Percentiles rank a stretch among this genome's conserved stretches.
phyloP scores from a whole-genome alignment of 768 basidiomycete genomes.

The Boletus rubropictus region DNA sequence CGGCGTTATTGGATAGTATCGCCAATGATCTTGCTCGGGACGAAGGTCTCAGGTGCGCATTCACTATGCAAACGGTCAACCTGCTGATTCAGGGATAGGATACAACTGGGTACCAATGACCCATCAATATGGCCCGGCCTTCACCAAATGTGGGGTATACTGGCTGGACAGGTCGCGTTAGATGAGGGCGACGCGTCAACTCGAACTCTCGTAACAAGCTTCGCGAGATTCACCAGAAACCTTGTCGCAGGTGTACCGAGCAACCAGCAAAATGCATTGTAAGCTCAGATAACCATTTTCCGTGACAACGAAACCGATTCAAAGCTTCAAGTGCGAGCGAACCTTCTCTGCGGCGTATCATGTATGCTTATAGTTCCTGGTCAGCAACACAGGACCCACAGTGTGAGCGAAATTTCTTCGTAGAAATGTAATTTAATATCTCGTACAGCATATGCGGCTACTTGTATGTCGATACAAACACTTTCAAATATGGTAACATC shows the following conservation, averaged over 20 bases:
- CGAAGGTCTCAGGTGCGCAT: slow-evolving; percentile 30
- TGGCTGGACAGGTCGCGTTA: slow-evolving; percentile 31
- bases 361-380: slow-evolving; percentile 77
- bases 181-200: slow-evolving; percentile 32
- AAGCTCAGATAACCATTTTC: slow-evolving; percentile 28
- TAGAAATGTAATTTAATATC: neutral
- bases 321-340: slow-evolving; percentile 57
- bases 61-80: neutral
- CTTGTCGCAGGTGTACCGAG: slow-evolving; percentile 65
- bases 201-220: slow-evolving; percentile 38
- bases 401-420: slow-evolving; percentile 37
- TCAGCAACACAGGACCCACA: slow-evolving; percentile 54
- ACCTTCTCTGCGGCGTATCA: slow-evolving; percentile 56
- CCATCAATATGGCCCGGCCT: slow-evolving; percentile 53
- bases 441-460: slow-evolving; percentile 50
- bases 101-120: slow-evolving; percentile 32
- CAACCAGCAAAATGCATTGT: slow-evolving; percentile 77
- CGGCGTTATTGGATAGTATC: slow-evolving; percentile 42
- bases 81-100: slow-evolving; percentile 22
- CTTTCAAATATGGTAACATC: slow-evolving; percentile 81
- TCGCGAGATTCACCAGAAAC: slow-evolving; percentile 81
- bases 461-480: slow-evolving; percentile 67
- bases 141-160: slow-evolving; percentile 46
- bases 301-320: slow-evolving; percentile 1
- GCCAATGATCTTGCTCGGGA: slow-evolving; percentile 48